Evolutionary conservation across 768 basidiomycete genomes (phyloP).

Genomic region (Boletus subcaerulescens): DNA sequence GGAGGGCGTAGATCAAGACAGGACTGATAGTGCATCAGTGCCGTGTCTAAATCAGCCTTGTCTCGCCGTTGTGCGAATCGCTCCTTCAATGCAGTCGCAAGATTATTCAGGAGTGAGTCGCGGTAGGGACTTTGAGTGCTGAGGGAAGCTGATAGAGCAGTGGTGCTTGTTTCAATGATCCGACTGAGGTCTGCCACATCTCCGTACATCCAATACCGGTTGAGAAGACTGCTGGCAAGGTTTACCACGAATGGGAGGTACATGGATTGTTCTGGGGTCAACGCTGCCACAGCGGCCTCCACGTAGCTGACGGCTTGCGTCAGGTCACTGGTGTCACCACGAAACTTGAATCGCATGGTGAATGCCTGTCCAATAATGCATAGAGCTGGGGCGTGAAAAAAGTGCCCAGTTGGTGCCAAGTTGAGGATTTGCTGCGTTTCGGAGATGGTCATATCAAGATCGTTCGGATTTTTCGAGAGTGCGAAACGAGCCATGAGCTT

Average conservation of each 20-base stretch:
- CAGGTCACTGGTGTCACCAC: conserved; percentile 19
- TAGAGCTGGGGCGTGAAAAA: conserved; percentile 10
- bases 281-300: conserved; percentile 9
- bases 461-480: conserved; percentile 16
- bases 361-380: conserved; percentile 20
- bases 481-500: conserved; percentile 22
- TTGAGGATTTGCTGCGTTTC: conserved; percentile 14
- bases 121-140: conserved; percentile 5
- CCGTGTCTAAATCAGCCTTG: conserved; percentile 16
- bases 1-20: conserved; percentile 23
- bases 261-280: conserved; percentile 7
- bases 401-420: conserved; percentile 21
- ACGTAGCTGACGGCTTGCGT: conserved; percentile 17
- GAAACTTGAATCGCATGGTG: conserved; percentile 20
- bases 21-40: conserved; percentile 11
- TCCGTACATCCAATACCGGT: conserved; percentile 16
- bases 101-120: conserved; percentile 24
- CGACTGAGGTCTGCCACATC: conserved; percentile 17
- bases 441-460: conserved; percentile 27
- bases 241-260: conserved; percentile 18
- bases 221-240: conserved; percentile 19
- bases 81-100: conserved; percentile 12
- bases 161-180: conserved; percentile 12
- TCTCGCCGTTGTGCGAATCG: conserved; percentile 17
- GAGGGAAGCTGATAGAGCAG: conserved; percentile 4